Evolutionary conservation across 1,284 basidiomycete species (phyloP), one percentile per base, ranked within the genome.

Genomic region (Boletellus deceptivus): DNA sequence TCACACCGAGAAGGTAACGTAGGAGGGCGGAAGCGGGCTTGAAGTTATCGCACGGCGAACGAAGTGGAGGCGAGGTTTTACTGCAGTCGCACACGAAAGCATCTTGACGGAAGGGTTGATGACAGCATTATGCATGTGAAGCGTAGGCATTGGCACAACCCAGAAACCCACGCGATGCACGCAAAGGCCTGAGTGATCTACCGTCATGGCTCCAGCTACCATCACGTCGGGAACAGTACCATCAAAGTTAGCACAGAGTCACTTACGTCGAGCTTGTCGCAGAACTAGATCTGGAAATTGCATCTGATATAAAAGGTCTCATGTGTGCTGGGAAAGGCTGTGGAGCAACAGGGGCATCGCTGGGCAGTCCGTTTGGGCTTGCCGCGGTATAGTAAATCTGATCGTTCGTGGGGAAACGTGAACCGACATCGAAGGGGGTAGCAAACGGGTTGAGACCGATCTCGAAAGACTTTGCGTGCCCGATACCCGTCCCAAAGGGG

Each of bases 221-320:
- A 42, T 48, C 24, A 47, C 13, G 40, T 65, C 34, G 20, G 40
- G 27, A 56, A 50, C 34, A 18, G 6, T 1, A 27, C 27, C 4
- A 13, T 43, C 17, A 4, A 53, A 5, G 14, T 49, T 43, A 29
- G 29, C 10, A 45, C 6, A 17, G 46, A 8, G 50, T 48, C 18
- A 54, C 65, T 59, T 50, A 74, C 72, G 60, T 67, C 37, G 71
- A 72, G 33, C 61, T 68, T n/a, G 69, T 65, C 43, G 64, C 61
- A 43, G 69, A 67, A 50, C 62, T 71, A 31, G 69, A 65, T 47
- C 70, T 63, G 20, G 67, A 62, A 52, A 64, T 64, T 14, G 54
- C 48, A 47, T 70, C 62, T 44, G 46, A 60, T 45, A 57, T 49
- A 56, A 51, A 55, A 1, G 52, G 50, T 45, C 52, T 56, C 39